Base-by-base conservation (phyloP, 169 alveolate species). In the Cryptosporidium felis region DNA sequence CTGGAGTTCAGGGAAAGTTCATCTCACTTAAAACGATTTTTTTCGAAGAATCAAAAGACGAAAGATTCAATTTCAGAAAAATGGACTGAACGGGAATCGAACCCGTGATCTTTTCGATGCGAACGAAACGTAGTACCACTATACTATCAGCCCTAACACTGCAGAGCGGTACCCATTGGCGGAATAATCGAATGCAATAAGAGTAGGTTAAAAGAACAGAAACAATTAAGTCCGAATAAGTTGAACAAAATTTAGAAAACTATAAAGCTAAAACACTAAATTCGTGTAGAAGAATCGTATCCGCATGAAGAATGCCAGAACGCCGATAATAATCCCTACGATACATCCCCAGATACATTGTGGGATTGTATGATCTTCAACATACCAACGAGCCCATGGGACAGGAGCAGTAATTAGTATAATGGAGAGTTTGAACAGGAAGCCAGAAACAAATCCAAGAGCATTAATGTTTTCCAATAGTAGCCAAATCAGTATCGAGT, bases 351-450 rank as follows among this genome's bases (percentile, higher is more conserved):
- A 41, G 3, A 89, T 32, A 36, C 80, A 88, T 67, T 89, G 92
- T 5, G 59, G 82, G 14, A 81, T 9, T 5, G 92, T 89, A 46
- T 89, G 92, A 42, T 89, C 92, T 45, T 89, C 88, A 28, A 80
- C 88, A 34, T 89, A 46, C 60, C 82, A 79, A 44, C 92, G 80
- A 58, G 90, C 89, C 92, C 92, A 89, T 21, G 92, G 92, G 46
- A 89, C 80, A 0, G 92, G 92, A 4, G 63, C 80, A 80, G 85
- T 65, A 45, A 81, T 34, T 30, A 82, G 60, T 28, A 89, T 58
- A 56, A 81, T 66, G n/a, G 53, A 61, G 80, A 82, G 82, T 74
- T 81, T 89, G 34, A 45, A 80, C n/a, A 47, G 28, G 41, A 59
- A 59, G 5, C 80, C 81, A 16, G 80, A 80, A 23, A 32, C 58